Conservation (phyloP, 2,329 filamentous ascomycete species). For the Calycina marina region DNA sequence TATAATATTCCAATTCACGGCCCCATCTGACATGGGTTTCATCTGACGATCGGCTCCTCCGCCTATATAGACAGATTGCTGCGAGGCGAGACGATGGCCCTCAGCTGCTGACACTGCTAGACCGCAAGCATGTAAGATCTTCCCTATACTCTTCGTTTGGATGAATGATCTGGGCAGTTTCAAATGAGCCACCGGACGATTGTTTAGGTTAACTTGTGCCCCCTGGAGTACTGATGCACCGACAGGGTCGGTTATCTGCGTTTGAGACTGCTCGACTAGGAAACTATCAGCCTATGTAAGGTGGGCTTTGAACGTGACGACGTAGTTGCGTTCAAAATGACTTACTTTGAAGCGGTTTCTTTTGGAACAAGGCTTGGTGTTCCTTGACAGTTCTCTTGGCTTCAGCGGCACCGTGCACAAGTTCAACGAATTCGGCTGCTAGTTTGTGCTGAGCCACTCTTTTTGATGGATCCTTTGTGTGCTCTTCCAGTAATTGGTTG, state of each 20-base stretch:
- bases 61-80: slow-evolving; percentile 46
- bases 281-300: no score
- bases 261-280: no score
- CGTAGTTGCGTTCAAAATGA: background rate
- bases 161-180: slow-evolving; percentile 44
- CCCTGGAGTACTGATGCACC: background rate
- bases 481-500: slow-evolving; percentile 47
- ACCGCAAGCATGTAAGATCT: slow-evolving; percentile 44
- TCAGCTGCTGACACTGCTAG: slow-evolving; percentile 41
- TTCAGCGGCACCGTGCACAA: slow-evolving; percentile 57
- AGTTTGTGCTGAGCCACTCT: slow-evolving; percentile 71
- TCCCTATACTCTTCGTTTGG: slow-evolving; percentile 36
- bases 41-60: slow-evolving; percentile 30
- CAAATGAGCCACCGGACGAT: slow-evolving; percentile 37
- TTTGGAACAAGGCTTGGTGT: slow-evolving; percentile 36
- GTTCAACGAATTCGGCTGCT: slow-evolving; percentile 65
- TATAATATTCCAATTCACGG: slow-evolving; percentile 46
- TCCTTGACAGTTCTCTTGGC: slow-evolving; percentile 46
- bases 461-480: slow-evolving; percentile 51
- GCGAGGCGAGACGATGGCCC: slow-evolving; percentile 39
- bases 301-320: background rate
- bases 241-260: background rate
- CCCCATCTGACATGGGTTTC: slow-evolving; percentile 31
- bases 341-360: slow-evolving; percentile 5
- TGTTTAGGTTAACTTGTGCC: slow-evolving; percentile 24